Base-by-base conservation (phyloP, 129 eudicot genomes). In the Pseudognaphalium luteoalbum region DNA sequence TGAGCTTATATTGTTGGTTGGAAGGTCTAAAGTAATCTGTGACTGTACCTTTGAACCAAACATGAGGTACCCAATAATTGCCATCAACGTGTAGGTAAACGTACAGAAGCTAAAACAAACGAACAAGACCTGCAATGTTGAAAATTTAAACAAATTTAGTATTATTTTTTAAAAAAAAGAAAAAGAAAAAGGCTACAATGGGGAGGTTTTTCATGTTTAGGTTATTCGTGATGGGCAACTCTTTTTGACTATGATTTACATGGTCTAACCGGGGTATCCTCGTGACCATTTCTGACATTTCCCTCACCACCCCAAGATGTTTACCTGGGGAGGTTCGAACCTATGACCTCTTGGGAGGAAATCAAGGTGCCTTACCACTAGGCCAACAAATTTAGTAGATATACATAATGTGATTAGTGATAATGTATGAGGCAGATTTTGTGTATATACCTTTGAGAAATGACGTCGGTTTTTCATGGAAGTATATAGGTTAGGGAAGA, bases 401-500 rank as follows among this genome's bases (percentile, higher is more conserved):
- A 4, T 57, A 21, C 62, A 19, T 1, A n/a, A 57, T 57, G 28
- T 20, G 5, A 57, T 57, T 57, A 21, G 11, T 57, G 29, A 57
- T 57, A 8, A 56, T 56, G 28, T 2, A n/a, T 57, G 62, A 57
- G 2, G 11, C 29, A 6, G 29, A 57, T 9, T 25, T 25, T 9
- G 14, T 7, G 14, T 6, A 57, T 57, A 57, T 84, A 92, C 97
- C 96, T 78, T 78, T 21, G 93, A 84, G 83, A 92, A 92, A 51
- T 92, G 82, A 34, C 76, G 81, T 72, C 73, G 80, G 63, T 76
- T 84, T 73, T 82, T 84, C 96, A 89, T 92, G 19, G 96, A 92
- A 74, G 83, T 84, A 72, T 92, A 92, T 0, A 92, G 75, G 32
- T 91, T 87, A 21, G 97, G 97, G 51, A 92, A 89, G 75, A 92